Evolutionary conservation across 345 rosid species (phyloP).

Genomic region (Eucalyptus marginata): DNA sequence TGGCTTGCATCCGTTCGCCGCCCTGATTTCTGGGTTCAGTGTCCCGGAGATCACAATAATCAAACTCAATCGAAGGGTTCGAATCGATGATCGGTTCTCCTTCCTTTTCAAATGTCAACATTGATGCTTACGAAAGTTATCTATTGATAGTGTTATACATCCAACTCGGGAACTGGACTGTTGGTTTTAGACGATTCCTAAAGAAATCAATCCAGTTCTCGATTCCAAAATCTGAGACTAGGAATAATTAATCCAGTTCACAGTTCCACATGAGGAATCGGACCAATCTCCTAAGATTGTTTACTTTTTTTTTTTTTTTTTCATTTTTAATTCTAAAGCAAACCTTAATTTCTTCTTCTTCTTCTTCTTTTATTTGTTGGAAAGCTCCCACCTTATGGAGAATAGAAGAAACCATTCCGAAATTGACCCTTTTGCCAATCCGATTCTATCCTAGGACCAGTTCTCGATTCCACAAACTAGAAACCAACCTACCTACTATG

Average conservation of each 20-base stretch:
- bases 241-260: fast-evolving
- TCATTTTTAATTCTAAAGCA: background rate
- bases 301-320: too few species aligned
- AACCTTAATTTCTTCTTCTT: too few species aligned
- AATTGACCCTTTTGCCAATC: background rate
- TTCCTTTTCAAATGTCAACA: background rate
- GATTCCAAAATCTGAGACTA: too few species aligned
- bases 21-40: background rate
- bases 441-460: fast-evolving
- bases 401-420: background rate
- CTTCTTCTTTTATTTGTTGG: background rate
- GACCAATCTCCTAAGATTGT: fast-evolving
- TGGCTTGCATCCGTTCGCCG: background rate
- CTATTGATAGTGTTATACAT: background rate
- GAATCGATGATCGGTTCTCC: too few species aligned
- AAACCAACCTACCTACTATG: background rate
- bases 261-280: too few species aligned
- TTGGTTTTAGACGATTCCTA: too few species aligned
- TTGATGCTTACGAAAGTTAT: background rate
- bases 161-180: too few species aligned
- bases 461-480: background rate
- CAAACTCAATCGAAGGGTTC: background rate
- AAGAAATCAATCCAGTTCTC: fast-evolving
- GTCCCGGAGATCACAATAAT: background rate
- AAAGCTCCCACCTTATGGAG: background rate